Conservation (phyloP, 2,329 filamentous ascomycete species). For the Ophiocordyceps camponoti-saundersi region DNA sequence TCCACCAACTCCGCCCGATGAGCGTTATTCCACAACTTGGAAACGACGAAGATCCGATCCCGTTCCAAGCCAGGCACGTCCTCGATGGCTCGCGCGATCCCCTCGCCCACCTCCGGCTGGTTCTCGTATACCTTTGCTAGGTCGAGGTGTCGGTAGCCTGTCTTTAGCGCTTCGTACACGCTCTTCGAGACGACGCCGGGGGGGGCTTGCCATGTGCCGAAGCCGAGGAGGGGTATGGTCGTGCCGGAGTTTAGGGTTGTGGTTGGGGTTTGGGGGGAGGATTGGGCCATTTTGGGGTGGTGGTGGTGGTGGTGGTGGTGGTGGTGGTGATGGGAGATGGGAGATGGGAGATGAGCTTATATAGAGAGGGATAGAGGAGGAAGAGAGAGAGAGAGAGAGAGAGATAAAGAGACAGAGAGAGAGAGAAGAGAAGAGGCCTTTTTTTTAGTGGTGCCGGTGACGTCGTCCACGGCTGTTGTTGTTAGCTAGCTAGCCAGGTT, state of each 20-base stretch:
- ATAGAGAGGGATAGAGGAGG: too few relatives aligned
- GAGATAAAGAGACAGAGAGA: too few relatives aligned
- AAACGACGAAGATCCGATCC: conserved; percentile 44
- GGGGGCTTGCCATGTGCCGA: conserved; percentile 50
- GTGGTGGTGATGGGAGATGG: too few relatives aligned
- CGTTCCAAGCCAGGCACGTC: conserved; percentile 34
- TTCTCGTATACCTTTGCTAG: conserved; percentile 43
- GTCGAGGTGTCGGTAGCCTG: conserved; percentile 47
- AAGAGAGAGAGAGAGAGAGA: too few relatives aligned
- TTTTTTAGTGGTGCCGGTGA: too few relatives aligned
- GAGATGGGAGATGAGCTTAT: too few relatives aligned
- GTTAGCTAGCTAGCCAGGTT: too few relatives aligned
- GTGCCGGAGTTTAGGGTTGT: conserved; percentile 46
- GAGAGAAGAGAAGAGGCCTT: too few relatives aligned
- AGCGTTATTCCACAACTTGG: conserved; percentile 46
- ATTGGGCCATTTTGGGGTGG: not conserved
- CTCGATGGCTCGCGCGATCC: conserved; percentile 28
- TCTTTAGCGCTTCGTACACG: conserved; percentile 44
- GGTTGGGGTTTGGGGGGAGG: too few relatives aligned
- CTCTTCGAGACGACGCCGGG: conserved; percentile 47
- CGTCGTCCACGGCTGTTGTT: too few relatives aligned
- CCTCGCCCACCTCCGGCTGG: conserved; percentile 39
- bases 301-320: too few relatives aligned
- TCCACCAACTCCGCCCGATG: conserved; percentile 43
- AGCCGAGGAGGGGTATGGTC: conserved; percentile 44